Base-by-base conservation (phyloP, 2,329 filamentous ascomycete species). In the Diplocarpon rosae region DNA sequence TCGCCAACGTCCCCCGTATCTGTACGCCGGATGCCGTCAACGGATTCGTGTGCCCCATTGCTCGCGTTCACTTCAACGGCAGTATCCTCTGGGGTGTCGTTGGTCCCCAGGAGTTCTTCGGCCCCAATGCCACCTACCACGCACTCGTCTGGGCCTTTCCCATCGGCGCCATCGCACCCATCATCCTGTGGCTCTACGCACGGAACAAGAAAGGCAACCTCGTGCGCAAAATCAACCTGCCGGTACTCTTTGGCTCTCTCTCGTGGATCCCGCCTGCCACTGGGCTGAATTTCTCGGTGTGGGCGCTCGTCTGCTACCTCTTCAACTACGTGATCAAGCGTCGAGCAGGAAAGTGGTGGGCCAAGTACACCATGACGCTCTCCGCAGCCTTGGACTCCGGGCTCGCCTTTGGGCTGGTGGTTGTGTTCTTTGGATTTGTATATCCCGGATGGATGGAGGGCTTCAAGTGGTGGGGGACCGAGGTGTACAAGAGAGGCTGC, bases 31-130 rank as follows among this genome's bases (percentile, higher is more conserved):
- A 82, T 38, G 86, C 86, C n/a, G 75, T 89, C 60, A 89, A 88
- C 56, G 85, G 85, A 10, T 93, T 93, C 66, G 89, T 83, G 13
- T 94, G 87, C 54, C 87, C 87, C 13, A 83, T 92, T 45, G 87
- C 86, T 1, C 76, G 85, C 12, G 87, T 93, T 1, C 86, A 93
- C 63, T 94, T 93, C 70, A 92, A 92, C 63, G 86, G 86, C 42
- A 86, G 80, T 44, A 89, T 94, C 45, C 75, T 93, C 3, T 94
- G 87, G 87, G 87, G 87, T 37, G 84, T 93, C 6, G 84, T 93
- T 11, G 87, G 87, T 0, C 87, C 87, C 0, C 66, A 71, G 43
- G 80, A 89, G 55, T 92, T 93, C 69, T 93, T 94, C 56, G 86
- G 86, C 0, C 73, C 74, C 1, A 72, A 72, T 28, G 84, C 84